Evolutionary conservation across 1,139 yeast genomes (phyloP), one percentile per base, ranked within the genome.

Genomic region (Scheffersomyces quercinus): DNA sequence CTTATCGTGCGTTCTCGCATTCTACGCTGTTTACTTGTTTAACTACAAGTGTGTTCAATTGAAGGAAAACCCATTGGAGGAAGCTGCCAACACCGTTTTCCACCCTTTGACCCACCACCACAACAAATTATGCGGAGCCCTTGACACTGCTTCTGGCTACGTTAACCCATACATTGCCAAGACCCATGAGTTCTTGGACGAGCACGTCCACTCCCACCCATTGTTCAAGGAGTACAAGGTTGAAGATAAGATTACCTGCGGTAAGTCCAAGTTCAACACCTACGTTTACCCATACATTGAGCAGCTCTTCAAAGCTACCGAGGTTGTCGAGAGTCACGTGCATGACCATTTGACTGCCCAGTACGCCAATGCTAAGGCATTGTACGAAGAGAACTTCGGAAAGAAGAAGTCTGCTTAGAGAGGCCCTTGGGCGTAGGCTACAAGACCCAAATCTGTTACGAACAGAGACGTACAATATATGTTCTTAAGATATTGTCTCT

Each of bases 61-160:
- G 50, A 55, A 64, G 43, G 67, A 67, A 51, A 52, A 67, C 13
- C 58, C 67, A 26, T 56, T 68, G 45, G 63, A 65, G 44, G 64
- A 59, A 46, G 62, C 58, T 29, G 59, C 58, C 46, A 56, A 63
- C 41, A 40, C 49, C 15, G 62, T 68, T 40, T 58, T 70, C 52
- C 77, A 72, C 51, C 79, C 79, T 41, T 65, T 72, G 48, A 52
- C 65, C 42, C 64, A 65, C 48, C 58, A 62, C 47, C 75, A 71
- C 53, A 58, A 58, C 51, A 59, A 59, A 41, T 56, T 70, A 37
- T 74, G 79, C 58, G 68, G 60, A 31, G 63, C 55, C 1, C 66
- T 73, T 52, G 55, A 60, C 51, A 55, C 55, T 39, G 72, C 70
- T 26, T 59, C 63, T 38, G 49, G 50, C 32, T 60, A 52, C 44